A percentile compares a stretch with the other conserved stretches of the same genome.
These are phyloP conservation scores for Linnemannia elongata DNA, from an alignment of 192 early-diverging fungal genomes.

Conservation along the genomic window DNA sequence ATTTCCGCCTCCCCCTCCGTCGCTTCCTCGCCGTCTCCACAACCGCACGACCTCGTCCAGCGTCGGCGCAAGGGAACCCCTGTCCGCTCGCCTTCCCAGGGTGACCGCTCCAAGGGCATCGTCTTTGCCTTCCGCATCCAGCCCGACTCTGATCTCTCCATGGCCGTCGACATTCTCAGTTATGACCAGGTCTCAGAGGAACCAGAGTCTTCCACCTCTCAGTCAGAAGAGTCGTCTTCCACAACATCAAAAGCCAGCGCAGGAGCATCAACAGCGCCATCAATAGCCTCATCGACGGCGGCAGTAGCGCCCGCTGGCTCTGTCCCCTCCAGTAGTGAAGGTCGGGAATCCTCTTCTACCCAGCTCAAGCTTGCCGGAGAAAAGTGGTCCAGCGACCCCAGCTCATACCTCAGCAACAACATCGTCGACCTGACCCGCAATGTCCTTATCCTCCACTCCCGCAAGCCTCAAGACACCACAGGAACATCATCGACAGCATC, in stretches of 20 bases:
- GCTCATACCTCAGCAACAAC: constrained; percentile 38
- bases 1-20: constrained; percentile 38
- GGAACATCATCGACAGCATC: constrained; percentile 3
- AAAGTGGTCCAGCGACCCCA: constrained; percentile 51
- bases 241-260: background rate
- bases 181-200: constrained; percentile 44
- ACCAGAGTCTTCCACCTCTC: background rate
- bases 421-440: constrained; percentile 50
- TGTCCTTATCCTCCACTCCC: constrained; percentile 50
- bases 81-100: constrained; percentile 47
- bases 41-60: constrained; percentile 46
- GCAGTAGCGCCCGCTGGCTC: background rate
- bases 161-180: constrained; percentile 55
- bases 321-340: background rate
- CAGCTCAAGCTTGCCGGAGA: constrained; percentile 33
- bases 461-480: constrained; percentile 37
- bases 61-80: constrained; percentile 50
- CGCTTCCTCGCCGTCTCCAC: constrained; percentile 49
- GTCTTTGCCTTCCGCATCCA: constrained; percentile 55
- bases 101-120: constrained; percentile 50
- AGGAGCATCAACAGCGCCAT: background rate
- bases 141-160: constrained; percentile 49
- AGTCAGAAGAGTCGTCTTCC: background rate
- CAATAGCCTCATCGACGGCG: background rate
- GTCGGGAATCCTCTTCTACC: background rate